These are phyloP conservation scores for Myxozyma neglecta DNA, from an alignment of 805 yeast genomes.

Conservation along the genomic window DNA sequence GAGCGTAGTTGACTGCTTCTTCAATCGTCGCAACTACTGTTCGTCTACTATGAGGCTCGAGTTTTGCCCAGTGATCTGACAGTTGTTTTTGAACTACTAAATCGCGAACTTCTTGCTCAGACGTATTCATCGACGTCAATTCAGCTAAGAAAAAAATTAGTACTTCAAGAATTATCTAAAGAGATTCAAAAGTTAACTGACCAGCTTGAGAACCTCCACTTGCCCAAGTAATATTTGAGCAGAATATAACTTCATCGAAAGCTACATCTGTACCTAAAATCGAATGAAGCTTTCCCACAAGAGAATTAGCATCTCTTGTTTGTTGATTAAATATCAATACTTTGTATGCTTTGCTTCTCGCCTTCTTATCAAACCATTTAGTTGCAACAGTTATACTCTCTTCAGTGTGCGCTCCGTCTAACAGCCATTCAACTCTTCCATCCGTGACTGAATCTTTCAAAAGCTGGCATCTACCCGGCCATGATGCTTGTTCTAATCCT, in stretches of 20 bases:
- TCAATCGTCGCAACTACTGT: conserved; percentile 75
- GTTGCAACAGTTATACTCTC: conserved; percentile 86
- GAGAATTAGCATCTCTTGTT: conserved; percentile 74
- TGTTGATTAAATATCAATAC: conserved; percentile 90
- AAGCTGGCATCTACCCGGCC: conserved; percentile 96
- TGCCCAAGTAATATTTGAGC: conserved; percentile 91
- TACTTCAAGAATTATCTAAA: not conserved
- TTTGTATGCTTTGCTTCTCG: conserved; percentile 34
- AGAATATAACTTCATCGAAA: conserved; percentile 78
- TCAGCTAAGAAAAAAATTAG: conserved; percentile 47
- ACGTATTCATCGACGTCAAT: conserved; percentile 79
- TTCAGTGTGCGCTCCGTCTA: conserved; percentile 95
- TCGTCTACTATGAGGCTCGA: conserved; percentile 44
- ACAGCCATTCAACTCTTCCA: conserved; percentile 62
- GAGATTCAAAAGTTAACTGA: not conserved
- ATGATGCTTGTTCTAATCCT: conserved; percentile 68
- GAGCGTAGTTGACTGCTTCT: conserved; percentile 59
- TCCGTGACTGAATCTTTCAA: conserved; percentile 44
- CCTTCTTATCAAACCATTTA: conserved; percentile 59
- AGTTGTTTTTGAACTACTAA: conserved; percentile 76
- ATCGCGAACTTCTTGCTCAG: conserved; percentile 74
- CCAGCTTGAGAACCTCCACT: conserved; percentile 65
- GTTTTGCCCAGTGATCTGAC: conserved; percentile 66
- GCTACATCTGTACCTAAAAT: conserved; percentile 45
- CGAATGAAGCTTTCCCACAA: conserved; percentile 56